Conservation (phyloP, 495 filamentous ascomycete species). For the Letharia lupina region DNA sequence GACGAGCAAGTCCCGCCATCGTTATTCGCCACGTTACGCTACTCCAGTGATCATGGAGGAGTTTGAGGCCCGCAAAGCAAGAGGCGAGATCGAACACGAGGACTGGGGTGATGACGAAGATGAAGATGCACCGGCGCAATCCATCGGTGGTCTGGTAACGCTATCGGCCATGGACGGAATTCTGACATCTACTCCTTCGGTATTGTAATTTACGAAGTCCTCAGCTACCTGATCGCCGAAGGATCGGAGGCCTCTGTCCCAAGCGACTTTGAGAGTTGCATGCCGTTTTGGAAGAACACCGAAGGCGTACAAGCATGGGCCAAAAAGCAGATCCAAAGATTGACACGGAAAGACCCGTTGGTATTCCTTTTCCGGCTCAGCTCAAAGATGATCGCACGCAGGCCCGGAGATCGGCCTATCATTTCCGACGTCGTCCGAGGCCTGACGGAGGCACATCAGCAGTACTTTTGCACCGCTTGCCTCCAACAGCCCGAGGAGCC, state of each 20-base stretch:
- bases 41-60: constrained; percentile 17
- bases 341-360: not conserved
- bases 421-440: constrained; percentile 2
- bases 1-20: constrained; percentile 1
- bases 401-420: constrained; percentile 1
- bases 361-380: constrained; percentile 2
- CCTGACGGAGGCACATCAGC: not conserved
- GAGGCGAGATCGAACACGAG: not conserved
- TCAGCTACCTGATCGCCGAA: not conserved
- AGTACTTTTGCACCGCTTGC: constrained; percentile 8
- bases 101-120: not conserved
- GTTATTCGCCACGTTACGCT: constrained; percentile 19
- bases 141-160: not conserved
- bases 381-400: constrained; percentile 3
- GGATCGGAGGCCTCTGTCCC: not conserved
- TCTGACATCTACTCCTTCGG: not conserved
- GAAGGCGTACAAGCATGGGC: constrained; percentile 4
- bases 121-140: not conserved
- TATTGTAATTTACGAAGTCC: not conserved
- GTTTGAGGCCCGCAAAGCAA: not conserved
- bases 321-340: not conserved
- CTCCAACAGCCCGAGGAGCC: constrained; percentile 4
- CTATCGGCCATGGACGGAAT: not conserved
- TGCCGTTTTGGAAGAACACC: constrained; percentile 7
- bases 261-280: constrained; percentile 5